Base-by-base conservation (phyloP, 345 rosid genomes). In the Citrus maxima region DNA sequence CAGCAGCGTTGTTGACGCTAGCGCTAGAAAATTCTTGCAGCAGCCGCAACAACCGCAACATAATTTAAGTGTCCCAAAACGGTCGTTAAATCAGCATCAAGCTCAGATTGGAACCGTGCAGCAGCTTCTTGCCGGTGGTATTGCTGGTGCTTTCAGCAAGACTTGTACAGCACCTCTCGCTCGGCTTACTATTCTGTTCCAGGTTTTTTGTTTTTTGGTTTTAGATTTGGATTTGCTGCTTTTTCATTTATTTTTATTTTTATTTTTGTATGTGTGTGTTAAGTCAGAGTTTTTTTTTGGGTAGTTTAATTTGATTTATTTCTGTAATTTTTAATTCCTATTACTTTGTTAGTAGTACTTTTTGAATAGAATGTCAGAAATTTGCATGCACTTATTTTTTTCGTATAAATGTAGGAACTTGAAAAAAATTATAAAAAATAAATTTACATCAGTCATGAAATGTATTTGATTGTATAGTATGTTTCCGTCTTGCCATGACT, bases 131-230 rank as follows among this genome's bases (percentile, higher is more conserved):
- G 95, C 99, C 14, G 98, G 99, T 55, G 98, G 99, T 40, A 73
- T 96, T 64, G 97, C 98, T 22, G 99, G 99, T 32, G 99, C 98
- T 69, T 89, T 96, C 74, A 87, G 98, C 91, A 96, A 96, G 84
- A 96, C 99, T 8, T 94, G 98, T 64, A 97, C 99, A 4, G 99
- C 99, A 27, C 99, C 99, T 85, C 92, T 94, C 1, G 92, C 97
- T 78, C 98, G 99, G 62, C 93, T 97, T 77, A 94, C 98, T 73
- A 96, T 97, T 84, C 87, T 97, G 59, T 90, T 94, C 77, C 99
- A 97, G 98, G 99, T 94, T 28, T 71, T 65, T 74, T 58, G 55
- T 24, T 10, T 28, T 16, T 74, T 49, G 46, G 21, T 9, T 38
- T 32, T 67, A 4, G 56, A 6, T 4, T 51, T 16, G 51, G 51